These are phyloP conservation scores for Tetrapisispora nanseiensis DNA, from an alignment of 805 yeast genomes.

Conservation along the genomic window DNA sequence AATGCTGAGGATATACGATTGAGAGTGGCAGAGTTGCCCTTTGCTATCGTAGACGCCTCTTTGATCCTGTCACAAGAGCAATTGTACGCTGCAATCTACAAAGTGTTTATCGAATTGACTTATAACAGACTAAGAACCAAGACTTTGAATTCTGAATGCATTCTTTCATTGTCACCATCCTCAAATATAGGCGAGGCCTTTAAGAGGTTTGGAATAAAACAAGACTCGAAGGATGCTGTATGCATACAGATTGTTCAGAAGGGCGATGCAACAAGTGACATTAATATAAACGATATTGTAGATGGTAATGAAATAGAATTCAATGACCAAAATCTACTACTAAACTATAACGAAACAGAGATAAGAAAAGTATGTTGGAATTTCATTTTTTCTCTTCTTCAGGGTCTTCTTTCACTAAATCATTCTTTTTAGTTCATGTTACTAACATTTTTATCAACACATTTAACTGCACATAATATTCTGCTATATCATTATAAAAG, in stretches of 20 bases:
- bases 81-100: slow-evolving; percentile 47
- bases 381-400: neutral
- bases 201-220: slow-evolving; percentile 58
- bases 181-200: slow-evolving; percentile 62
- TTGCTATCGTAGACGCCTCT: slow-evolving; percentile 54
- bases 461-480: too few relatives aligned
- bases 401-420: neutral
- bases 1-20: slow-evolving; percentile 35
- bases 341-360: slow-evolving; percentile 28
- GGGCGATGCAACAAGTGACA: slow-evolving; percentile 8
- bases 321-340: slow-evolving; percentile 25
- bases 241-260: slow-evolving; percentile 43
- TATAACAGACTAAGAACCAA: slow-evolving; percentile 48
- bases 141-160: slow-evolving; percentile 60
- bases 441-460: neutral
- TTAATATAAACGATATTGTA: slow-evolving; percentile 11
- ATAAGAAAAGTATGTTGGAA: slow-evolving; percentile 27
- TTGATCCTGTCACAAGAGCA: slow-evolving; percentile 54
- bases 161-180: slow-evolving; percentile 58
- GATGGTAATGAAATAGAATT: slow-evolving; percentile 31
- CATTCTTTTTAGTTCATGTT: neutral
- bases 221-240: slow-evolving; percentile 36
- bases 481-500: too few relatives aligned
- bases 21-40: slow-evolving; percentile 43
- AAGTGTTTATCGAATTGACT: slow-evolving; percentile 44